Conservation (phyloP, 169 alveolate species). For the Perkinsus olseni region DNA sequence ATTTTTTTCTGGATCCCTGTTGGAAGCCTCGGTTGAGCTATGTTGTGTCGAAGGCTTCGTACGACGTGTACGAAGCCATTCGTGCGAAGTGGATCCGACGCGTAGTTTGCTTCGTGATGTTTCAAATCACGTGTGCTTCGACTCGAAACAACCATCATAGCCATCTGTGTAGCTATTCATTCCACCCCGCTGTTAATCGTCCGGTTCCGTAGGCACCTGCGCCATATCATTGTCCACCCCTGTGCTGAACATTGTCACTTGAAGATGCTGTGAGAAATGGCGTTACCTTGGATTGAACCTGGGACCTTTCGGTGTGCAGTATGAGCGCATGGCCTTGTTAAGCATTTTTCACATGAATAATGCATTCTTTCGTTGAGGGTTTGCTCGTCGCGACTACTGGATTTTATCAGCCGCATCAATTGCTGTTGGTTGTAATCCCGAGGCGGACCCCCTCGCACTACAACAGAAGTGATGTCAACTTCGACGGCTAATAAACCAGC, state of each 20-base stretch:
- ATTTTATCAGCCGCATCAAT: not conserved
- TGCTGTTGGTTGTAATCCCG: not conserved
- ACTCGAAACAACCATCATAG: no score
- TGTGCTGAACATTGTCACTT: no score
- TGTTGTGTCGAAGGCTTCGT: not conserved
- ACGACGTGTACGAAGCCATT: no score
- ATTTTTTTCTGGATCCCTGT: not conserved
- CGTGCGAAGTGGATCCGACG: no score
- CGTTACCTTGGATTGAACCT: not conserved
- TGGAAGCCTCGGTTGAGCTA: not conserved
- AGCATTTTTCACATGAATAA: not conserved
- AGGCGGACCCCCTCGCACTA: not conserved
- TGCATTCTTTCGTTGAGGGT: not conserved
- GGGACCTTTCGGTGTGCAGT: not conserved
- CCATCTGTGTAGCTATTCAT: no score
- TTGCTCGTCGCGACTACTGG: not conserved
- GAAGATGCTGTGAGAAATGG: no score
- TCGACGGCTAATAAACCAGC: not conserved
- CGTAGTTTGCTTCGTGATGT: no score
- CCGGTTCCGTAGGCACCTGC: no score
- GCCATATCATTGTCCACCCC: no score
- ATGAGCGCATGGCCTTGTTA: not conserved
- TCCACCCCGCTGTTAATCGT: no score
- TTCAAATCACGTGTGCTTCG: no score
- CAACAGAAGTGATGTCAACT: not conserved